A percentile compares a stretch with the other conserved stretches of the same genome.
These are phyloP conservation scores for Oryza meridionalis DNA, from an alignment of 176 grass and related monocot species.

Conservation along the genomic window DNA sequence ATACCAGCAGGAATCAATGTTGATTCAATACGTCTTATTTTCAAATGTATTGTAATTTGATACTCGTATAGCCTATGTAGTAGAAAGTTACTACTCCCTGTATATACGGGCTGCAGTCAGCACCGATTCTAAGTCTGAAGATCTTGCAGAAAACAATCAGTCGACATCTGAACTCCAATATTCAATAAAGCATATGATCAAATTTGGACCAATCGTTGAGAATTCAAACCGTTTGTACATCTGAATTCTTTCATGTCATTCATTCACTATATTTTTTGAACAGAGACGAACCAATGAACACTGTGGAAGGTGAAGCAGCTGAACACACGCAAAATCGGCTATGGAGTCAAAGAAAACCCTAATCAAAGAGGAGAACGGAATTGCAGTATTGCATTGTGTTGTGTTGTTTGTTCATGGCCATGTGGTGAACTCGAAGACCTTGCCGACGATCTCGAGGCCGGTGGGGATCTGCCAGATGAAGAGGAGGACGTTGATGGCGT, in stretches of 20 bases:
- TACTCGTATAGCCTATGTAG: no score
- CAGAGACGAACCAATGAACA: neutral
- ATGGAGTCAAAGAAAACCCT: neutral
- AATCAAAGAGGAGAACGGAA: neutral
- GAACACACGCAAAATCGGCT: neutral
- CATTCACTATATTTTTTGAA: neutral
- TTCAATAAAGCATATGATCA: neutral
- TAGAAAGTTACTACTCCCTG: no score
- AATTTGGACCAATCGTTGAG: neutral
- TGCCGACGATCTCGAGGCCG: constrained; percentile 81
- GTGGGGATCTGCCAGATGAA: constrained; percentile 98
- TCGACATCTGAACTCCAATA: neutral
- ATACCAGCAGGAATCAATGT: no score
- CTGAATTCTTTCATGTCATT: neutral
- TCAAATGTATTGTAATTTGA: no score
- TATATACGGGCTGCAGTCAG: no score
- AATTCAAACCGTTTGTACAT: neutral
- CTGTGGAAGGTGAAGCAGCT: neutral
- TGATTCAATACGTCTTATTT: no score
- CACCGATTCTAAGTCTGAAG: neutral
- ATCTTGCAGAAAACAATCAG: neutral
- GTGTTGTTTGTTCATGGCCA: constrained; percentile 61
- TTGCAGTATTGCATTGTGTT: neutral
- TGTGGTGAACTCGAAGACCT: constrained; percentile 95
- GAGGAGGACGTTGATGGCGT: constrained; percentile 79